Base-by-base conservation (phyloP, 2,329 filamentous ascomycete genomes). In the Didymella segeticola region DNA sequence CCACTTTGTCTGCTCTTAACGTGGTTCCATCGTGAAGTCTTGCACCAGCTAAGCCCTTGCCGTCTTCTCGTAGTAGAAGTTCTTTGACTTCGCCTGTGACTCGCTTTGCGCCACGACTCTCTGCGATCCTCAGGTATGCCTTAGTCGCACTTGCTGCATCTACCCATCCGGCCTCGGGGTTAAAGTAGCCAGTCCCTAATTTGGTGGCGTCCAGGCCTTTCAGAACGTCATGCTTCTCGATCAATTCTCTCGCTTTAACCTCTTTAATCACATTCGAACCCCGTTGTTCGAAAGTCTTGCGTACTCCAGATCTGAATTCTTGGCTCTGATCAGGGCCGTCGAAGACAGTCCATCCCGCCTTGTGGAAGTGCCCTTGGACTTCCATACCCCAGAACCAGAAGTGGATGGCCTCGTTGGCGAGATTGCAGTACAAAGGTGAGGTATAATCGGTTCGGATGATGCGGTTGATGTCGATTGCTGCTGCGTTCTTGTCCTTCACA, bases 381-480 rank as follows among this genome's bases (percentile, higher is more conserved):
- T 62, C 62, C 25, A 66, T 67, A n/a, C 52, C 61, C 64, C 64
- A 67, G 49, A 79, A 81, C 75, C 74, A 78, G 11, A 72, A 72
- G 30, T 74, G 60, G 9, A 77, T 70, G 0, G 75, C 75, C 58
- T 77, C 72, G 41, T 72, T 72, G 5, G 74, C 73, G 1, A 86
- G 68, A 2, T 83, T 76, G 3, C 82, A 81, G 56, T 86, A 86
- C 48, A 84, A 82, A 0, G 75, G 73, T 38, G 84, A 81, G 47
- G 82, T 80, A 57, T 86, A 86, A 54, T 86, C 83, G 6, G 80
- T 82, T 2, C 84, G 78, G 10, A 87, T 75, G 50, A 87, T 86
- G 64, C 86, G 86, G 66, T 86, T 87, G 26, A 86, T 69, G 52
- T 87, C 83, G 53, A 84, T 82, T 14, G 80, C 83, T 0, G 83